Percentiles rank a stretch among this genome's conserved stretches.
These are phyloP conservation scores for Themeda triandra DNA, from an alignment of 176 grass and related monocot species.

Conservation along the genomic window DNA sequence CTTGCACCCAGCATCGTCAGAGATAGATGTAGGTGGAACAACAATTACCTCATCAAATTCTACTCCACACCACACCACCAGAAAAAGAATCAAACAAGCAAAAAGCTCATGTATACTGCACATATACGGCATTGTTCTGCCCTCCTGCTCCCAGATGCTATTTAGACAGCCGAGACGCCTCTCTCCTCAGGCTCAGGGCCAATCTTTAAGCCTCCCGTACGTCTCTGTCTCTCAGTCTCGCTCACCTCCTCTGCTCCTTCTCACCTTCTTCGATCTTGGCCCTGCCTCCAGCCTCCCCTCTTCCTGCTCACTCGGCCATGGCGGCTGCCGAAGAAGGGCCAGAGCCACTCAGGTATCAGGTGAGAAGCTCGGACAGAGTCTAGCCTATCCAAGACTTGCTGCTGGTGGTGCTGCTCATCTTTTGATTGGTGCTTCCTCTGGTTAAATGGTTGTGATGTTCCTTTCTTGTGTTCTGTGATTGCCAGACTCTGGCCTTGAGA, in stretches of 20 bases:
- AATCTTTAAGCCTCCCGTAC: constrained; percentile 1
- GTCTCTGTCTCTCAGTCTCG: background rate
- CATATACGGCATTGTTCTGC: background rate
- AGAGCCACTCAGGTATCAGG: constrained; percentile 82
- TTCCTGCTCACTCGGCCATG: constrained; percentile 35
- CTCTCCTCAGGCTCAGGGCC: constrained; percentile 17
- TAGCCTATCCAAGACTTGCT: background rate
- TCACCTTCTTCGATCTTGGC: background rate
- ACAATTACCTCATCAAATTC: constrained; percentile 23
- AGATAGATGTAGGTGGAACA: background rate
- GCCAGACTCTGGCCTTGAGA: constrained; percentile 71
- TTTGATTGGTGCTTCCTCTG: background rate
- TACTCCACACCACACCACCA: background rate
- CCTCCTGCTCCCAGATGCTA: constrained; percentile 28
- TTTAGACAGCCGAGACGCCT: constrained; percentile 10
- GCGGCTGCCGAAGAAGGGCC: constrained; percentile 52
- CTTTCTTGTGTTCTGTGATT: background rate
- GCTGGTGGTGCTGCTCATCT: background rate
- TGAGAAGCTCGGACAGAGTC: constrained; percentile 6
- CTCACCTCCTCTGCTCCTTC: constrained; percentile 1
- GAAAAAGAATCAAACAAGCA: background rate
- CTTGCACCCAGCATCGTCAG: constrained; percentile 10
- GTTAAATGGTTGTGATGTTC: background rate
- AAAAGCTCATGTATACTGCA: background rate
- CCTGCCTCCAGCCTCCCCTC: background rate